phyloP scores from a whole-genome alignment of 768 basidiomycete species.

The Psilocybe tampanensis region DNA sequence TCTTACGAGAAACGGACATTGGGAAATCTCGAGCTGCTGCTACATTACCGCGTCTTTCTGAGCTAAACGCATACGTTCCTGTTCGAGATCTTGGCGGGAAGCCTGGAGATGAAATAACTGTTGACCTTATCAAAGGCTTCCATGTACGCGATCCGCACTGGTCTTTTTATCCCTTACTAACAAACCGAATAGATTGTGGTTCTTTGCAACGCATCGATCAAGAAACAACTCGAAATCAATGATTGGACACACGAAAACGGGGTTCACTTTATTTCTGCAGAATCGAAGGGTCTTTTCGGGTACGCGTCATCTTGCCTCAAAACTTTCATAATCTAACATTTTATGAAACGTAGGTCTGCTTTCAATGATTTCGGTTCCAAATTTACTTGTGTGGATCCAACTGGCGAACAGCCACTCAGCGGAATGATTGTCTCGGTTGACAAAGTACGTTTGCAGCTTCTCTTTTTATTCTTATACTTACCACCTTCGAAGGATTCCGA shows the following conservation, averaged over 20 bases:
- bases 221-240: slow-evolving; percentile 92
- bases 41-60: slow-evolving; percentile 85
- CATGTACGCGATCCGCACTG: slow-evolving; percentile 58
- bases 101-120: slow-evolving; percentile 74
- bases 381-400: slow-evolving; percentile 96
- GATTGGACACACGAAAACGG: slow-evolving; percentile 92
- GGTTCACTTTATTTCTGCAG: slow-evolving; percentile 89
- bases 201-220: slow-evolving; percentile 73
- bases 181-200: slow-evolving; percentile 72
- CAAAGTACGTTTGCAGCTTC: slow-evolving; percentile 51
- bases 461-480: not conserved
- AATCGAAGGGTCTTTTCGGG: slow-evolving; percentile 95
- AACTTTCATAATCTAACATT: not conserved
- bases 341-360: slow-evolving; percentile 59
- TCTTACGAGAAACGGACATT: slow-evolving; percentile 84
- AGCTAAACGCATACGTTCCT: slow-evolving; percentile 95
- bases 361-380: slow-evolving; percentile 97
- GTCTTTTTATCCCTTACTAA: slow-evolving; percentile 6
- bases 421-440: slow-evolving; percentile 97
- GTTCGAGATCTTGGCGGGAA: slow-evolving; percentile 83
- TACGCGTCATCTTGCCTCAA: slow-evolving; percentile 32
- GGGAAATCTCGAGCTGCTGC: slow-evolving; percentile 88
- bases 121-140: slow-evolving; percentile 84
- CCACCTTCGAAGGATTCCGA: slow-evolving; percentile 65
- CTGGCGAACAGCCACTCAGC: slow-evolving; percentile 90